Conservation (phyloP, 1,139 yeast species). For the Chernovozyma aurita region DNA sequence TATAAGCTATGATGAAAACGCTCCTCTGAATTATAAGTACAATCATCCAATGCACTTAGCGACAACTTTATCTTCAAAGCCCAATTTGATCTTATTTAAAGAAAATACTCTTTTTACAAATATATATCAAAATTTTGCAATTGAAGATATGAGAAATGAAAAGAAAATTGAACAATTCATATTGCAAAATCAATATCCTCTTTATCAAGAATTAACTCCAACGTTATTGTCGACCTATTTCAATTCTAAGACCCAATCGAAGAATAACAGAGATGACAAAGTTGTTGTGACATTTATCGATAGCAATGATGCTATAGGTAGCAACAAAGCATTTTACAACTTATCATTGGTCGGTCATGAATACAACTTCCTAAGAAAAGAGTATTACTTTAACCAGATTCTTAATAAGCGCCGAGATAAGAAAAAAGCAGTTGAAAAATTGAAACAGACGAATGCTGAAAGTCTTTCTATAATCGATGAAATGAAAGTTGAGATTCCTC, state of each 20-base stretch:
- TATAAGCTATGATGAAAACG: slow-evolving; percentile 35
- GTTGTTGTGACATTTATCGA: slow-evolving; percentile 54
- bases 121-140: slow-evolving; percentile 56
- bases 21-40: slow-evolving; percentile 24
- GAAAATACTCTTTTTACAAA: slow-evolving; percentile 50
- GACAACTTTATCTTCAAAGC: slow-evolving; percentile 52
- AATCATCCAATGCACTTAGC: slow-evolving; percentile 45
- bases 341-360: slow-evolving; percentile 51
- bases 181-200: slow-evolving; percentile 42
- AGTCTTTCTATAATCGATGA: slow-evolving; percentile 38
- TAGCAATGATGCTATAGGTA: slow-evolving; percentile 30
- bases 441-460: slow-evolving; percentile 42
- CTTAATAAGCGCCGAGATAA: slow-evolving; percentile 38
- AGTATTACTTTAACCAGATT: slow-evolving; percentile 39
- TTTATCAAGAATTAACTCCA: slow-evolving; percentile 47
- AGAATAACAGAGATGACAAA: slow-evolving; percentile 26
- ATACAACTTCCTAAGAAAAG: slow-evolving; percentile 43
- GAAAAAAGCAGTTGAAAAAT: slow-evolving; percentile 31
- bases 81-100: slow-evolving; percentile 56
- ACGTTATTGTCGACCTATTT: slow-evolving; percentile 32
- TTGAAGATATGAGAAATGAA: slow-evolving; percentile 55
- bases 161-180: slow-evolving; percentile 48
- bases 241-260: slow-evolving; percentile 18
- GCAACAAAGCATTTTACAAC: slow-evolving; percentile 37
- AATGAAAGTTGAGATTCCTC: slow-evolving; percentile 47